Conservation (phyloP, 2,329 filamentous ascomycete species). For the Exophiala sp. region DNA sequence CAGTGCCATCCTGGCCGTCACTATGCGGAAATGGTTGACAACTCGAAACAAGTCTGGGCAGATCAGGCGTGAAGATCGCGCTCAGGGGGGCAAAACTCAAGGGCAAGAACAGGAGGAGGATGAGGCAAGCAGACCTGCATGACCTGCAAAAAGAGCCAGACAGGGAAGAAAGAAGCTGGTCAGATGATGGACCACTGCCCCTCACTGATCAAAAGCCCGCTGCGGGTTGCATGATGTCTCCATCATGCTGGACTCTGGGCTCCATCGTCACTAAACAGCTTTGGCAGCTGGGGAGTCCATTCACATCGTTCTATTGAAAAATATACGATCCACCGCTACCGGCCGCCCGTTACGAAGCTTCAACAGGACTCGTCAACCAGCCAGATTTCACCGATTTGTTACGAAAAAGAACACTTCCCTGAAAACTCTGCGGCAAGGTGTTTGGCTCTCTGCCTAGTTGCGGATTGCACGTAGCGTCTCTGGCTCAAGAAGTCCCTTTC, state of each 20-base stretch:
- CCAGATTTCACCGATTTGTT: constrained; percentile 9
- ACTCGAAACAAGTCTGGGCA: not conserved
- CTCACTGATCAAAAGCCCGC: constrained; percentile 7
- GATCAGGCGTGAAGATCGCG: not conserved
- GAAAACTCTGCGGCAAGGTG: not conserved
- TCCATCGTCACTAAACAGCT: constrained; percentile 15
- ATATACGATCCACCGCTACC: constrained; percentile 11
- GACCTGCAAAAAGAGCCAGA: not conserved
- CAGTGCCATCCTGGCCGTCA: no score
- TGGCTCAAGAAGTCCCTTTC: constrained; percentile 9
- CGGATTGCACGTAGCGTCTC: not conserved
- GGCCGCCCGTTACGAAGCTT: constrained; percentile 7
- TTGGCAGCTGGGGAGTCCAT: constrained; percentile 2
- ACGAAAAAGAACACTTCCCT: not conserved
- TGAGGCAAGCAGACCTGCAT: constrained; percentile 7
- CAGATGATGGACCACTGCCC: constrained; percentile 20
- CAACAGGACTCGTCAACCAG: constrained; percentile 3
- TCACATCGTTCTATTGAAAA: constrained; percentile 10
- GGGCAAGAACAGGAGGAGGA: not conserved
- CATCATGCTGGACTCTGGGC: constrained; percentile 7
- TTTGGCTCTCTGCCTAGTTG: constrained; percentile 3
- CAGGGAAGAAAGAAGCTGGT: constrained; percentile 15
- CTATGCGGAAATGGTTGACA: no score
- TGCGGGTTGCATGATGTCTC: constrained; percentile 13
- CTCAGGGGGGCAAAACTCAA: not conserved